A percentile compares a stretch with the other conserved stretches of the same genome.
These are phyloP conservation scores for Diaporthe sp. DNA, from an alignment of 2,329 filamentous ascomycete species.

Conservation along the genomic window DNA sequence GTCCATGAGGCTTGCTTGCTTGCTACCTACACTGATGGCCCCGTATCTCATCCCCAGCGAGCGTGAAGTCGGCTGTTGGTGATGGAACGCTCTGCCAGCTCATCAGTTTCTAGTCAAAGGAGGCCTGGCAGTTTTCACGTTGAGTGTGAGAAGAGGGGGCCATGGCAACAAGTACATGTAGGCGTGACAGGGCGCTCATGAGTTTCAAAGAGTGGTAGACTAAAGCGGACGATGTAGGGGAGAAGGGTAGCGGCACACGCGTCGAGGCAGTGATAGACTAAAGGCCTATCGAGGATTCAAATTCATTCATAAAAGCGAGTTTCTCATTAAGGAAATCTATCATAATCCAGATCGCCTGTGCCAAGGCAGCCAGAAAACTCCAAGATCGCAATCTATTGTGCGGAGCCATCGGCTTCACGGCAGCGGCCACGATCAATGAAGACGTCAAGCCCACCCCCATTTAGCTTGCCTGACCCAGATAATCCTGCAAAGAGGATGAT, in stretches of 20 bases:
- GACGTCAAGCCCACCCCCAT: slow-evolving; percentile 20
- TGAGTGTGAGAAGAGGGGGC: background rate
- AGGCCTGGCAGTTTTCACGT: background rate
- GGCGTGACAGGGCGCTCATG: background rate
- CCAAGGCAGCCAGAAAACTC: slow-evolving; percentile 41
- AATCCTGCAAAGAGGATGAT: slow-evolving; percentile 19
- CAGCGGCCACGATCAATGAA: slow-evolving; percentile 21
- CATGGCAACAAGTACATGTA: background rate
- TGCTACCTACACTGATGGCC: background rate
- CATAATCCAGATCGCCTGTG: slow-evolving; percentile 40
- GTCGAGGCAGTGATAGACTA: background rate
- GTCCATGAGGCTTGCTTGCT: too few relatives aligned
- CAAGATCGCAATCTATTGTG: slow-evolving; percentile 38
- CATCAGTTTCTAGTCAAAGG: background rate
- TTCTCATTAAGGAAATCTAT: slow-evolving; percentile 41
- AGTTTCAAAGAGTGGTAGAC: too few relatives aligned
- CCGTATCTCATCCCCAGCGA: too few relatives aligned
- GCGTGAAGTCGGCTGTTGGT: background rate
- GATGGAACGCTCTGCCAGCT: background rate
- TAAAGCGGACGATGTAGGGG: too few relatives aligned
- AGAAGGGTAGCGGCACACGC: background rate
- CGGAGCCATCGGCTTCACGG: slow-evolving; percentile 30
- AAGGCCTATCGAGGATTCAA: background rate
- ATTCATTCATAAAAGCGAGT: slow-evolving; percentile 31
- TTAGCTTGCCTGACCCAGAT: slow-evolving; percentile 24